Evolutionary conservation across 805 yeast species (phyloP), one percentile per base, ranked within the genome.

Genomic region (Groenewaldozyma tartarivorans): DNA sequence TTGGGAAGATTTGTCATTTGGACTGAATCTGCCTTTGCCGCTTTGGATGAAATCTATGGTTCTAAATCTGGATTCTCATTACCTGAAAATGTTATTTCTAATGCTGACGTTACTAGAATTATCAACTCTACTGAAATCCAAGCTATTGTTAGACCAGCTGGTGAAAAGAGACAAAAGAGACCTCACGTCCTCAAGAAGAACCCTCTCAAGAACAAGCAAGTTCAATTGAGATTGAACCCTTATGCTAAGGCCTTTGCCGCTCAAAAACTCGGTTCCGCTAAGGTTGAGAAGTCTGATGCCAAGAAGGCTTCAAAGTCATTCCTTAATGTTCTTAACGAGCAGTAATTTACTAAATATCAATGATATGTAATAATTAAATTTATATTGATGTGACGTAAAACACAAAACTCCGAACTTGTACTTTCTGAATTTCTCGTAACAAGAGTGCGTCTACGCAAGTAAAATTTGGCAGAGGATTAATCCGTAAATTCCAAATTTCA

Each of bases 111-210:
- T 65, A 77, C 94, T 72, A 83, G 96, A 74, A 75, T 90, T 69
- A 92, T 92, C 79, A 85, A 87, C 94, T 88, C 97, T 69, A 79
- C 96, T 70, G 98, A 92, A 79, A 81, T 92, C 71, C 98, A 92
- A 78, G 75, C 95, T 59, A 96, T 80, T 66, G 84, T 88, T 61
- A 83, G 90, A 77, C 86, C 95, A 66, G 94, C 96, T 67, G 95
- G 95, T 63, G 92, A 82, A 71, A 72, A 92, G 62, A 73, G 80
- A 66, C 88, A 84, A 71, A 86, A 88, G 88, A 83, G 94, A 71
- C 68, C 86, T 56, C 86, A 83, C 79, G 94, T 85, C 68, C 79
- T 80, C 72, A 92, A 92, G 96, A 88, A 87, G 90, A 90, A 85
- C 88, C 94, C 96, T 72, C 81, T 87, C 69, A 90, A 86, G 92